A percentile compares a stretch with the other conserved stretches of the same genome.
Conservation (phyloP, 2,329 filamentous ascomycete genomes). For the Dendryphion nanum region DNA sequence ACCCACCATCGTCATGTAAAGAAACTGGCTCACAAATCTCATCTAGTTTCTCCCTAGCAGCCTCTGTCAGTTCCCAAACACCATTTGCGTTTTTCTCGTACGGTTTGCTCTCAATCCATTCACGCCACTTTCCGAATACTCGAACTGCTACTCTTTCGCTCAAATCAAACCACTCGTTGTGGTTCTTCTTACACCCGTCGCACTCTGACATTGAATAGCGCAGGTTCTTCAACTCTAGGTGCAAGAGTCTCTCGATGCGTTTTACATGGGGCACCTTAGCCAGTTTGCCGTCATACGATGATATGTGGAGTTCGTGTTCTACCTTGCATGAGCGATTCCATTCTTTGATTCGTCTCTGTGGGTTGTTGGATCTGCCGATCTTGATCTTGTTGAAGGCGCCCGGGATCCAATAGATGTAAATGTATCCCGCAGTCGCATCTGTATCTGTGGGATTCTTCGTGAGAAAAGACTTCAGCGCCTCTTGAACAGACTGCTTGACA, state of each 20-base stretch:
- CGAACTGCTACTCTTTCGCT: slow-evolving; percentile 3
- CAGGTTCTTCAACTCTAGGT: slow-evolving; percentile 68
- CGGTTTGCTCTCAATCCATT: slow-evolving; percentile 11
- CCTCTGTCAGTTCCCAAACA: not conserved
- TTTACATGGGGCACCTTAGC: slow-evolving; percentile 76
- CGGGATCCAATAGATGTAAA: slow-evolving; percentile 18
- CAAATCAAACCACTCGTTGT: slow-evolving; percentile 90
- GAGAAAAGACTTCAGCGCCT: not conserved
- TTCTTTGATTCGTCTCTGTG: slow-evolving; percentile 5
- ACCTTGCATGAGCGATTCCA: slow-evolving; percentile 12
- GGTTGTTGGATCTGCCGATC: slow-evolving; percentile 12
- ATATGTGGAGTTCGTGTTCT: slow-evolving; percentile 6
- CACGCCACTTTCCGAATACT: slow-evolving; percentile 13
- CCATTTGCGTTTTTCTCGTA: slow-evolving; percentile 6
- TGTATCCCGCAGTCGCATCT: slow-evolving; percentile 7
- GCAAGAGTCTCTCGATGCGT: slow-evolving; percentile 80
- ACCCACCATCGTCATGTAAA: no score
- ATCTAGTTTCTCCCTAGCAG: not conserved
- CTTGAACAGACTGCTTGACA: not conserved
- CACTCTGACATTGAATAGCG: slow-evolving; percentile 63
- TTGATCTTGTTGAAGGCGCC: slow-evolving; percentile 13
- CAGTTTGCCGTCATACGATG: slow-evolving; percentile 9
- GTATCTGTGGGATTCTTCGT: slow-evolving; percentile 1
- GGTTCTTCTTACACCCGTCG: slow-evolving; percentile 70
- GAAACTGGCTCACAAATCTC: not conserved